Conservation (phyloP, 768 basidiomycete species). For the Lanmaoa rubissima region DNA sequence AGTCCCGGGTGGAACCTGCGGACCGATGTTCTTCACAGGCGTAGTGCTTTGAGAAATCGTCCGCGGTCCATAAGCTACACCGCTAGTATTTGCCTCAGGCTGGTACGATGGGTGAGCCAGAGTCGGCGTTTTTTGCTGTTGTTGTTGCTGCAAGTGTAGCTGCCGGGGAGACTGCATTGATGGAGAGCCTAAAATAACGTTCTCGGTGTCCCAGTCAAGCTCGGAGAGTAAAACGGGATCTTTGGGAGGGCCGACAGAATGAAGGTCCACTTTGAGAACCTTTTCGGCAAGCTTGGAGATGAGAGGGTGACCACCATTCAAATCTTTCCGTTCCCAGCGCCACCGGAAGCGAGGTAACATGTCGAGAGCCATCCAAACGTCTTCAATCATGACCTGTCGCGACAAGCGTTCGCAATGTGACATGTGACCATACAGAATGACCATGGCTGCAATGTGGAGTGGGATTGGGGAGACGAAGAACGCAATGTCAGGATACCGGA, state of each 20-base stretch:
- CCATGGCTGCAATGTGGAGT: slow-evolving; percentile 88
- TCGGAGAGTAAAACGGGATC: slow-evolving; percentile 45
- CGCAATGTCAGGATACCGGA: slow-evolving; percentile 80
- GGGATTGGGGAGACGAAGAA: slow-evolving; percentile 91
- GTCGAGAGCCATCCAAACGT: slow-evolving; percentile 83
- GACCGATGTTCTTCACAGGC: slow-evolving; percentile 24
- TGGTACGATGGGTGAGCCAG: slow-evolving; percentile 35
- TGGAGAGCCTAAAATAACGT: slow-evolving; percentile 26
- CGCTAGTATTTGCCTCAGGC: slow-evolving; percentile 27
- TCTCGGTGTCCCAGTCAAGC: slow-evolving; percentile 47
- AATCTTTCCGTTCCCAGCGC: slow-evolving; percentile 88
- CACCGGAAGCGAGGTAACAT: slow-evolving; percentile 88
- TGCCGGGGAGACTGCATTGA: slow-evolving; percentile 27
- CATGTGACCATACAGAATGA: slow-evolving; percentile 86
- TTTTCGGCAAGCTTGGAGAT: slow-evolving; percentile 80
- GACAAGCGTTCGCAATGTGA: slow-evolving; percentile 69
- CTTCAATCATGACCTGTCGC: slow-evolving; percentile 67
- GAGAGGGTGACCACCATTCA: slow-evolving; percentile 78
- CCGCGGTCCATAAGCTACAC: slow-evolving; percentile 30
- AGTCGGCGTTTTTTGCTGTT: slow-evolving; percentile 38
- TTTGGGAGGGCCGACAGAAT: slow-evolving; percentile 42
- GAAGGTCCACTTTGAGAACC: slow-evolving; percentile 73
- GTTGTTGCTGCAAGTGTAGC: slow-evolving; percentile 30
- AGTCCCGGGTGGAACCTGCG: slow-evolving; percentile 22
- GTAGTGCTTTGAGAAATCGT: slow-evolving; percentile 28